Conservation (phyloP, 306 rosid species). For the Arachis hypogaea region DNA sequence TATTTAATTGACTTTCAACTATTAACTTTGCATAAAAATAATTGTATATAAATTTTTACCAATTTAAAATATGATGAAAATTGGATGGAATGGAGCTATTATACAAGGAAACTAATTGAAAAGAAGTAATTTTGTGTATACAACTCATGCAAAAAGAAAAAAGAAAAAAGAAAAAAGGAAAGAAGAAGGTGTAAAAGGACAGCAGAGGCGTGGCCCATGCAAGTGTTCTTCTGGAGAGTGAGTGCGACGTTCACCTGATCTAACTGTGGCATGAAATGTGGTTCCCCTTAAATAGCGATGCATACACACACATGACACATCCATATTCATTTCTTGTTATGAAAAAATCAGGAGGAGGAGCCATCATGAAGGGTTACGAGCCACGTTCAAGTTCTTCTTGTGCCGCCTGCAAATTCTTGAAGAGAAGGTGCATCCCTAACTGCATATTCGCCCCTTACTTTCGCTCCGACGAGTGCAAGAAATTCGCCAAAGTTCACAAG, state of each 20-base stretch:
- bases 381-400: constrained; percentile 91
- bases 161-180: constrained; percentile 12
- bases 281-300: constrained; percentile 31
- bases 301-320: constrained; percentile 25
- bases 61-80: too few relatives aligned
- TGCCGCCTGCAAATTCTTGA: constrained; percentile 90
- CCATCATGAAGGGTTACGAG: constrained; percentile 65
- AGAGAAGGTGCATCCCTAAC: constrained; percentile 74
- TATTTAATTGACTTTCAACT: too few relatives aligned
- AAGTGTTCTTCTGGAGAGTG: constrained; percentile 35
- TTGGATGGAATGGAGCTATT: too few relatives aligned
- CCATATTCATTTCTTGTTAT: neutral
- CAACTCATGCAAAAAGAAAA: too few relatives aligned
- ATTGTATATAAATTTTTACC: too few relatives aligned
- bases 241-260: constrained; percentile 40
- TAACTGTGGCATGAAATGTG: constrained; percentile 26
- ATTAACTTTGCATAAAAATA: too few relatives aligned
- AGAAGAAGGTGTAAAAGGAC: constrained; percentile 20
- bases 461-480: constrained; percentile 74
- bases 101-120: too few relatives aligned
- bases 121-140: too few relatives aligned
- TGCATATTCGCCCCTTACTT: constrained; percentile 93
- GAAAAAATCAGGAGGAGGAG: constrained; percentile 13
- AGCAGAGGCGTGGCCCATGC: constrained; percentile 39
- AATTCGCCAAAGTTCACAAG: constrained; percentile 91